Evolutionary conservation across 176 grass and related monocot species (phyloP).

Genomic region (Phragmites australis): DNA sequence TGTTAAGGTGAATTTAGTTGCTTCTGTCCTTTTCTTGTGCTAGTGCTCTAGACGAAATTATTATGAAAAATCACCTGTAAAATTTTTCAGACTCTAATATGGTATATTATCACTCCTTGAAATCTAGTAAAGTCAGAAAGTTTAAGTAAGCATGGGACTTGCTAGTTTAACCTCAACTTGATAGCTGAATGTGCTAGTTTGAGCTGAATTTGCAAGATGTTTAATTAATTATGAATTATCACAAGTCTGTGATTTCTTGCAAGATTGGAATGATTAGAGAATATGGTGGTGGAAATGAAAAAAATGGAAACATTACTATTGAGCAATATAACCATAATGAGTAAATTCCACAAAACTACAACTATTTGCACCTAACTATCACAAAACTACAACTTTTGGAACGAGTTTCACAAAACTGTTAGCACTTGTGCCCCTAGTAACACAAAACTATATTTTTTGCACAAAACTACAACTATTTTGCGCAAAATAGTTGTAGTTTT

Average conservation of each 20-base stretch:
- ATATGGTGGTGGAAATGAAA: background rate
- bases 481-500: too few species aligned
- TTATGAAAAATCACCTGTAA: background rate
- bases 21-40: conserved; percentile 13
- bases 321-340: background rate
- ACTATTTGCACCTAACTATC: too few species aligned
- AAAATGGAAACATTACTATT: background rate
- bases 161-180: background rate
- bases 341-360: too few species aligned
- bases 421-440: too few species aligned
- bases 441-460: too few species aligned
- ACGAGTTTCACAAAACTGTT: too few species aligned
- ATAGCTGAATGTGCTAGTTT: conserved; percentile 20
- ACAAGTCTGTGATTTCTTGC: background rate
- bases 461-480: too few species aligned
- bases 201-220: background rate
- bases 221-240: conserved; percentile 15
- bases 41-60: background rate
- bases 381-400: too few species aligned
- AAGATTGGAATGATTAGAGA: background rate
- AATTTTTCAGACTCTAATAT: background rate
- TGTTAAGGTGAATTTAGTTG: conserved; percentile 63
- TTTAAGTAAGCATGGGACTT: background rate
- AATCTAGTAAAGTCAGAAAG: background rate
- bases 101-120: background rate